phyloP scores from a whole-genome alignment of 257 asterid species.

The Salvia rosmarinus region DNA sequence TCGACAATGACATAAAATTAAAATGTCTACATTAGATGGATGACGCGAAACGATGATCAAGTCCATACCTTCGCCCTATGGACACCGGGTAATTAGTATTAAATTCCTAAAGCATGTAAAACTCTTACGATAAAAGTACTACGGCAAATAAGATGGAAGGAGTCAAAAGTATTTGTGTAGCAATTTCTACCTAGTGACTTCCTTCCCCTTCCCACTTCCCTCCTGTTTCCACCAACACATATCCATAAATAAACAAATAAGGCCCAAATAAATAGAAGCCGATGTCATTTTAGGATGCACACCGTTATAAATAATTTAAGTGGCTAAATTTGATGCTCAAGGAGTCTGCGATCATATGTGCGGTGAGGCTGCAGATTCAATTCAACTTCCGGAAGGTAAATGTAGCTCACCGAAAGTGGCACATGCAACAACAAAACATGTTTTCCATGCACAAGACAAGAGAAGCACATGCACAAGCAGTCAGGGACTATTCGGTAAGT shows the following conservation, averaged over 20 bases:
- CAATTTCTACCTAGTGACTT: slow-evolving; percentile 2
- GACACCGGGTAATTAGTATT: slow-evolving; percentile 74
- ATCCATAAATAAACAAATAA: neutral
- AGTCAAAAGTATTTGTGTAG: neutral
- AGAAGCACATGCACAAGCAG: slow-evolving; percentile 62
- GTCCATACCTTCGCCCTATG: slow-evolving; percentile 96
- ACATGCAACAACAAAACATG: slow-evolving; percentile 55
- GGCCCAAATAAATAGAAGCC: slow-evolving; percentile 6
- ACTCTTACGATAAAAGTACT: slow-evolving; percentile 13
- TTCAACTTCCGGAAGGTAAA: slow-evolving; percentile 57
- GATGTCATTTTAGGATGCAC: neutral
- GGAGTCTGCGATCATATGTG: slow-evolving; percentile 8
- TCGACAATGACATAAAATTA: slow-evolving; percentile 40
- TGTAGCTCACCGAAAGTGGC: slow-evolving; percentile 50
- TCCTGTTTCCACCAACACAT: slow-evolving; percentile 24
- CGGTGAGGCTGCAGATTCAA: slow-evolving; percentile 73
- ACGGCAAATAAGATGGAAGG: neutral
- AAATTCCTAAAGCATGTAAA: slow-evolving; percentile 4
- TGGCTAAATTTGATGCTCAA: slow-evolving; percentile 7
- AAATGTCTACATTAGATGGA: slow-evolving; percentile 57
- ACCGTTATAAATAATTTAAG: neutral
- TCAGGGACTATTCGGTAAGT: slow-evolving; percentile 79
- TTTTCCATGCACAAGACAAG: slow-evolving; percentile 52
- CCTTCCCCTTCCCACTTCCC: slow-evolving; percentile 3
- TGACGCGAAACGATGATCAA: slow-evolving; percentile 91